phyloP scores from a whole-genome alignment of 2,329 filamentous ascomycete genomes.

The Parastagonospora nodorum region DNA sequence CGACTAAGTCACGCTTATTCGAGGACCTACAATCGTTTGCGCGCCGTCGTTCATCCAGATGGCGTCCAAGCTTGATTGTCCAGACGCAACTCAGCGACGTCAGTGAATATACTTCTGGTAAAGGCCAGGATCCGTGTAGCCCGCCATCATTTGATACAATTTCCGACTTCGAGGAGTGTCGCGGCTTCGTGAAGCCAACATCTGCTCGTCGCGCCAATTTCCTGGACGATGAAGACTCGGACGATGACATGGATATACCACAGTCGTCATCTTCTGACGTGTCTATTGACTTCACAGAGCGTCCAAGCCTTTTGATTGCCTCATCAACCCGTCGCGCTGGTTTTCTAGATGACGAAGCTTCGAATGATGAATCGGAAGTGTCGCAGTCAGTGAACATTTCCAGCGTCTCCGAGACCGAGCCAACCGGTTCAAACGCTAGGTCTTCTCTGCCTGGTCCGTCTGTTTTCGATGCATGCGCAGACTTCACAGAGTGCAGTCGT shows the following conservation, averaged over 20 bases:
- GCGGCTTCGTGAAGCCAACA: slow-evolving; percentile 1
- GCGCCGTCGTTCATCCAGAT: not conserved
- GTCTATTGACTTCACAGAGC: no score
- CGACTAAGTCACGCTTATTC: not conserved
- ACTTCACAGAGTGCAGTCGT: no score
- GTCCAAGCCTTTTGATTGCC: no score
- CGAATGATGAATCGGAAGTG: no score
- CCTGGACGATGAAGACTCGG: slow-evolving; percentile 2
- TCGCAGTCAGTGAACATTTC: no score
- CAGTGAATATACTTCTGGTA: not conserved
- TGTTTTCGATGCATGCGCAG: no score
- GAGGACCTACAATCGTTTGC: not conserved
- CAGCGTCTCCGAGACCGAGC: no score
- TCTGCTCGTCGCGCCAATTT: slow-evolving; percentile 4
- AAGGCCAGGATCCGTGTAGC: not conserved
- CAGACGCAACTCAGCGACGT: slow-evolving; percentile 2
- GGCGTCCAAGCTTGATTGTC: not conserved
- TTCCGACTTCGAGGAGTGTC: slow-evolving; percentile 2
- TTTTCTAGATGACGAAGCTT: no score
- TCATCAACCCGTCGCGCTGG: no score
- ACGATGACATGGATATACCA: not conserved
- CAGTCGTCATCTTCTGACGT: no score
- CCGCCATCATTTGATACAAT: slow-evolving; percentile 2
- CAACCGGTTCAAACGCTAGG: no score
- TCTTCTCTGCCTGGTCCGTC: no score